Percentiles rank a stretch among this genome's conserved stretches.
Conservation (phyloP, 176 grass and related monocot genomes). For the Pharus latifolius region DNA sequence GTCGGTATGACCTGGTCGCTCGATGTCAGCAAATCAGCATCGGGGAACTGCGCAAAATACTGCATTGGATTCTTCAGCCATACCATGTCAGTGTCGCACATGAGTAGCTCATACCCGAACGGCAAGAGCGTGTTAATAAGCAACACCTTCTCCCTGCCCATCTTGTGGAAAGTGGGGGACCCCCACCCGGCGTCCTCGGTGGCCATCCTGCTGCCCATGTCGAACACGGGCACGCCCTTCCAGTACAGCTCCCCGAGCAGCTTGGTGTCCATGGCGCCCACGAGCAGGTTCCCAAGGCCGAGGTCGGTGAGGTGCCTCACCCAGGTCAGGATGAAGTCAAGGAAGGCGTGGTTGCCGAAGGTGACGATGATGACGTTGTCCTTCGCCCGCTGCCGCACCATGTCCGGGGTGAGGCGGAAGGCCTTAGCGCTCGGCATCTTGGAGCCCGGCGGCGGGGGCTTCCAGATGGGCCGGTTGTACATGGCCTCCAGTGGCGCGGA, state of each 20-base stretch:
- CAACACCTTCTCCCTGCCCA: constrained; percentile 97
- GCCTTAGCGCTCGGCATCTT: constrained; percentile 49
- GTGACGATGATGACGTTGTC: constrained; percentile 69
- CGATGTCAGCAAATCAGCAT: constrained; percentile 86
- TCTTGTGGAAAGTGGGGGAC: constrained; percentile 92
- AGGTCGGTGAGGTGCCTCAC: constrained; percentile 71
- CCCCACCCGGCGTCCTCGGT: constrained; percentile 91
- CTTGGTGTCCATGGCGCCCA: constrained; percentile 92
- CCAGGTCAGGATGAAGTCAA: constrained; percentile 95
- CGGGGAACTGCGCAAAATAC: constrained; percentile 75
- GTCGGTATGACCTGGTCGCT: constrained; percentile 93
- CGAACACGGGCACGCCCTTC: constrained; percentile 72
- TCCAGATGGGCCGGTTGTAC: constrained; percentile 62
- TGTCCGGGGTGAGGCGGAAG: constrained; percentile 59
- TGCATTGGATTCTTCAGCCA: constrained; percentile 93
- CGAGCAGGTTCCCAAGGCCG: constrained; percentile 64
- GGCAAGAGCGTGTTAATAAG: constrained; percentile 84
- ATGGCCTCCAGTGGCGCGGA: constrained; percentile 13
- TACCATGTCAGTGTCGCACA: constrained; percentile 99
- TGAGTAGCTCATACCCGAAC: constrained; percentile 83
- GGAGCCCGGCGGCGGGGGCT: constrained; percentile 18
- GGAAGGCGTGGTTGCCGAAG: constrained; percentile 83
- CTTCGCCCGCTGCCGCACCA: constrained; percentile 53
- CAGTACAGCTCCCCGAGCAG: constrained; percentile 72
- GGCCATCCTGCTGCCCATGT: constrained; percentile 92